phyloP scores from a whole-genome alignment of 2,329 filamentous ascomycete genomes.

The Ophiostoma ips region DNA sequence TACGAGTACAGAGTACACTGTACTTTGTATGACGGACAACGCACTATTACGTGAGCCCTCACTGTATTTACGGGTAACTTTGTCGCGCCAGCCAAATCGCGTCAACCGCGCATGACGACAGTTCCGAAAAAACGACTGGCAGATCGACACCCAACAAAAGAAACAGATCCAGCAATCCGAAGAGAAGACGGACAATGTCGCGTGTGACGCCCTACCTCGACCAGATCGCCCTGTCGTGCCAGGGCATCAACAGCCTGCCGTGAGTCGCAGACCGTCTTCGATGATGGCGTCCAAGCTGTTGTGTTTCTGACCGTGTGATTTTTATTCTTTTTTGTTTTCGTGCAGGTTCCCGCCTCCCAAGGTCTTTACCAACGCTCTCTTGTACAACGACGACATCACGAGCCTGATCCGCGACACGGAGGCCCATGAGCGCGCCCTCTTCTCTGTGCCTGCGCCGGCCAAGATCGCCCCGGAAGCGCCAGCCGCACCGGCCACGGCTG shows the following conservation, averaged over 20 bases:
- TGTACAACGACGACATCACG: constrained; percentile 83
- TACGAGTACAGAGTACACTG: neutral
- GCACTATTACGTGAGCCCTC: neutral
- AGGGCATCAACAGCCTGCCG: constrained; percentile 63
- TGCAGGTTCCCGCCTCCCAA: constrained; percentile 79
- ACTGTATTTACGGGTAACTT: neutral
- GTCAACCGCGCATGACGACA: neutral
- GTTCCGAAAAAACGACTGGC: neutral
- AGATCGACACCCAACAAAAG: no score
- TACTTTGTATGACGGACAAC: neutral
- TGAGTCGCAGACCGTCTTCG: constrained; percentile 25
- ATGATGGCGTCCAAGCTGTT: neutral
- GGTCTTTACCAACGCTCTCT: constrained; percentile 87
- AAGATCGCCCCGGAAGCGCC: constrained; percentile 9
- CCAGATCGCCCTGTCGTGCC: constrained; percentile 63
- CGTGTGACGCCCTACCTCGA: constrained; percentile 58
- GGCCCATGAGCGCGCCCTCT: constrained; percentile 83
- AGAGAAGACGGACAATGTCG: constrained; percentile 36
- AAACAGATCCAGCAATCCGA: neutral
- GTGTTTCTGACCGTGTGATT: no score
- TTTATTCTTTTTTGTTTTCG: no score
- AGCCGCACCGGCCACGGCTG: constrained; percentile 26
- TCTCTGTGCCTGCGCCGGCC: constrained; percentile 66
- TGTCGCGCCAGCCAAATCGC: no score
- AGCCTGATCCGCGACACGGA: constrained; percentile 91